phyloP scores from a whole-genome alignment of 2,329 filamentous ascomycete genomes.

The Ramularia collo-cygni region DNA sequence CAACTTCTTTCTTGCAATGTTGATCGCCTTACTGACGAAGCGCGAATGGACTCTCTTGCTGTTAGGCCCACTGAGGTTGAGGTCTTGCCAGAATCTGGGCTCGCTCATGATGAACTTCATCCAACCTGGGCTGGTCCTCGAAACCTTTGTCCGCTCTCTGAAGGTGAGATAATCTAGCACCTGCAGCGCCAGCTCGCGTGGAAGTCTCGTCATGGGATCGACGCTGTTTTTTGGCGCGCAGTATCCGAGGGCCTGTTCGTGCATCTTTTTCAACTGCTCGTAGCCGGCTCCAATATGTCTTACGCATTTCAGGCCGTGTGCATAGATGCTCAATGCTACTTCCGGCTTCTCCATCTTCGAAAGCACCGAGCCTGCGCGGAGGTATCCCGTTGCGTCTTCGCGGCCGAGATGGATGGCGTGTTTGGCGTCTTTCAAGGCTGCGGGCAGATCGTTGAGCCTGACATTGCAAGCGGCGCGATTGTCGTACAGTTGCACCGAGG shows the following conservation, averaged over 20 bases:
- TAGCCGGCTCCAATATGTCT: constrained; percentile 33
- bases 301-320: constrained; percentile 50
- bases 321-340: constrained; percentile 51
- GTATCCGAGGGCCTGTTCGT: constrained; percentile 40
- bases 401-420: constrained; percentile 48
- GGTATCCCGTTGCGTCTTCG: constrained; percentile 50
- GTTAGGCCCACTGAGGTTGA: constrained; percentile 44
- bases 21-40: constrained; percentile 39
- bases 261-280: constrained; percentile 30
- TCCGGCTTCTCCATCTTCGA: constrained; percentile 44
- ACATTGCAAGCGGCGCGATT: constrained; percentile 50
- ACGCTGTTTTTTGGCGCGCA: constrained; percentile 37
- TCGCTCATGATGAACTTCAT: constrained; percentile 43
- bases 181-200: constrained; percentile 47
- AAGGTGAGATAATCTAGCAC: constrained; percentile 49
- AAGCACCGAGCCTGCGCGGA: constrained; percentile 47
- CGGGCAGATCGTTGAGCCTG: constrained; percentile 44
- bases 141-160: constrained; percentile 39
- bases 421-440: constrained; percentile 51
- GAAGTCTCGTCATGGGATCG: constrained; percentile 49
- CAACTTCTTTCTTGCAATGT: constrained; percentile 33
- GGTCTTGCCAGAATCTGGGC: constrained; percentile 44
- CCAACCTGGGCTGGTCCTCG: constrained; percentile 53
- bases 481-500: constrained; percentile 42
- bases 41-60: constrained; percentile 34